These are phyloP conservation scores for Rubroshorea leprosula DNA, from an alignment of 345 rosid species.

Conservation along the genomic window DNA sequence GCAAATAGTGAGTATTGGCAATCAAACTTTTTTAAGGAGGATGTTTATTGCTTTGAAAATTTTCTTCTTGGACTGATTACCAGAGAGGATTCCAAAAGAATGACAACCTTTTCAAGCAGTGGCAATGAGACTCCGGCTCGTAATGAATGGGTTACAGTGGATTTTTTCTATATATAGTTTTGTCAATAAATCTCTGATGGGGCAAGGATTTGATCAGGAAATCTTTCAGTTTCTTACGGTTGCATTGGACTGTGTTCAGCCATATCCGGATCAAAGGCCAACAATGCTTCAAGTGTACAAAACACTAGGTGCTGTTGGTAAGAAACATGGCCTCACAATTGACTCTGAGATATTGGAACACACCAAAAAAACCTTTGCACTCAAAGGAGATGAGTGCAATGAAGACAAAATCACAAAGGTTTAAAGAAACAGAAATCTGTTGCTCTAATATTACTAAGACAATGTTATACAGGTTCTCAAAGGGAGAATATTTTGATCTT, in stretches of 20 bases:
- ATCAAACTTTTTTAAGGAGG: slow-evolving; percentile 11
- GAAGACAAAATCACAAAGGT: no score
- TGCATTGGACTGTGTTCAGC: slow-evolving; percentile 19
- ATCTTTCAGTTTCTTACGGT: background rate
- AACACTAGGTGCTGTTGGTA: slow-evolving; percentile 11
- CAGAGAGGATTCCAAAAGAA: background rate
- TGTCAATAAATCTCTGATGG: background rate
- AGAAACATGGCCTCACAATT: slow-evolving; percentile 11
- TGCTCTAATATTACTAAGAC: no score
- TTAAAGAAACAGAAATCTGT: no score
- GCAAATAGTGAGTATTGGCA: slow-evolving; percentile 13
- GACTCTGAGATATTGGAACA: slow-evolving; percentile 13
- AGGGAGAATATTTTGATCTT: no score
- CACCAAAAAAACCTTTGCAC: no score
- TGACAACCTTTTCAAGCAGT: background rate
- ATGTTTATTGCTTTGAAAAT: slow-evolving; percentile 20
- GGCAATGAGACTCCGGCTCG: background rate
- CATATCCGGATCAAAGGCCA: slow-evolving; percentile 22
- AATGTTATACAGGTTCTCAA: no score
- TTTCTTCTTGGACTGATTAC: slow-evolving; percentile 22
- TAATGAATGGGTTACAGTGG: background rate
- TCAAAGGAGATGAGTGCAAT: no score
- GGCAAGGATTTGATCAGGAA: no score
- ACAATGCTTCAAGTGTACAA: slow-evolving; percentile 23
- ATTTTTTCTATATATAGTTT: background rate